These are phyloP conservation scores for Prototheca wickerhamii DNA, from an alignment of 163 green algal genomes.

Conservation along the genomic window DNA sequence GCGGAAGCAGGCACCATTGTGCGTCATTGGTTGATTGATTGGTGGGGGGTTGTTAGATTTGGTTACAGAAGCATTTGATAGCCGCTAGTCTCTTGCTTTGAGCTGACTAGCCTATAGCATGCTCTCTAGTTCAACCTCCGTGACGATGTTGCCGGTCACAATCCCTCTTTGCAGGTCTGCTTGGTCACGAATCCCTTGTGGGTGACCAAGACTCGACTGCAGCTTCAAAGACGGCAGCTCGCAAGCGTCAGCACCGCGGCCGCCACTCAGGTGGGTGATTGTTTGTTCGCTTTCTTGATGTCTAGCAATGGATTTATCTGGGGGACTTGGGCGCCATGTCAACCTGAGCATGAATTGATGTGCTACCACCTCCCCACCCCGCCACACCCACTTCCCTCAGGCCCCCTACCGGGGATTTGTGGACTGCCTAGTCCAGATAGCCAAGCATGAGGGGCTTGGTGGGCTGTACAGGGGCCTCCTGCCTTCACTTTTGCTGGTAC, in stretches of 20 bases:
- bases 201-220: conserved; percentile 90
- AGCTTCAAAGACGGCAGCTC: conserved; percentile 64
- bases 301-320: too few species aligned
- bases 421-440: conserved; percentile 60
- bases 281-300: too few species aligned
- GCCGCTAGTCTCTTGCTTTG: not conserved
- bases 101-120: too few species aligned
- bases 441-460: conserved; percentile 44
- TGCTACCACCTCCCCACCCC: too few species aligned
- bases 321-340: too few species aligned
- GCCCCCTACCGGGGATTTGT: conserved; percentile 59
- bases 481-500: conserved; percentile 72
- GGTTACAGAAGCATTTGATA: not conserved
- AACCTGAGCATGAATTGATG: too few species aligned
- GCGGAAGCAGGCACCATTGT: conserved; percentile 74
- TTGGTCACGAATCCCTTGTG: conserved; percentile 88
- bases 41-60: not conserved
- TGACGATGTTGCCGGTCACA: too few species aligned
- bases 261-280: not conserved
- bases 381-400: not conserved
- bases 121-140: too few species aligned
- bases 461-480: conserved; percentile 53
- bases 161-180: conserved; percentile 52
- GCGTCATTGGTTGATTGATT: conserved; percentile 1
- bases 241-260: not conserved